Evolutionary conservation across 306 rosid species (phyloP).

Genomic region (Fagus crenata): DNA sequence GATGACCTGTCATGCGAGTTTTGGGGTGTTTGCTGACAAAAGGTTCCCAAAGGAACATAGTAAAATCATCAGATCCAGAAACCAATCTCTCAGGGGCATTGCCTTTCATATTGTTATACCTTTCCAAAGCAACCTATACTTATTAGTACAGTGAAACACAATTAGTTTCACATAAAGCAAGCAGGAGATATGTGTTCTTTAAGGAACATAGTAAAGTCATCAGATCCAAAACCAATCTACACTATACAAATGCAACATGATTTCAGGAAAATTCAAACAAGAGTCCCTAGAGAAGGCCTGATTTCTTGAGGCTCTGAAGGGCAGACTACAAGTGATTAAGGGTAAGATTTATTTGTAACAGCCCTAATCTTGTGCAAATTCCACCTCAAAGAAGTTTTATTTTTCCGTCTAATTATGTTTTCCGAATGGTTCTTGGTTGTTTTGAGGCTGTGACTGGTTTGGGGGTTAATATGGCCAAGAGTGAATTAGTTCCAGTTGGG

Average conservation of each 20-base stretch:
- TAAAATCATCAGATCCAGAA: slow-evolving; percentile 95
- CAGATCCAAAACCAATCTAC: no score
- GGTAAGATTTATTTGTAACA: neutral
- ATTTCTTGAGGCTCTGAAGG: neutral
- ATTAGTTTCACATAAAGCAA: slow-evolving; percentile 5
- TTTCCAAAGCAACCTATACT: slow-evolving; percentile 84
- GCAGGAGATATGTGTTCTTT: no score
- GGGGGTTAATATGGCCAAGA: no score
- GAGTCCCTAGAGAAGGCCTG: neutral
- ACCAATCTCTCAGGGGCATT: slow-evolving; percentile 88
- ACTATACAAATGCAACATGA: neutral
- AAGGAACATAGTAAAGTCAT: no score
- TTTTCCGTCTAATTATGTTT: neutral
- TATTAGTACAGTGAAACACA: slow-evolving; percentile 18
- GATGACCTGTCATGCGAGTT: slow-evolving; percentile 95
- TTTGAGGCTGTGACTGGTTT: no score
- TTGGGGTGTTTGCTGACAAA: slow-evolving; percentile 80
- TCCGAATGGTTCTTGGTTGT: no score
- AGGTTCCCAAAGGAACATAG: slow-evolving; percentile 98
- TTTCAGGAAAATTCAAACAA: neutral
- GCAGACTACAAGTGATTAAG: neutral
- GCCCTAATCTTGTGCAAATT: neutral
- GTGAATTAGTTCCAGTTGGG: no score
- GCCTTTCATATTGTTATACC: slow-evolving; percentile 83
- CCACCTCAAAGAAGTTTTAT: no score